Percentiles rank a stretch among this genome's conserved stretches.
These are phyloP conservation scores for Nothophaeocryptopus gaeumannii DNA, from an alignment of 2,329 filamentous ascomycete species.

Conservation along the genomic window DNA sequence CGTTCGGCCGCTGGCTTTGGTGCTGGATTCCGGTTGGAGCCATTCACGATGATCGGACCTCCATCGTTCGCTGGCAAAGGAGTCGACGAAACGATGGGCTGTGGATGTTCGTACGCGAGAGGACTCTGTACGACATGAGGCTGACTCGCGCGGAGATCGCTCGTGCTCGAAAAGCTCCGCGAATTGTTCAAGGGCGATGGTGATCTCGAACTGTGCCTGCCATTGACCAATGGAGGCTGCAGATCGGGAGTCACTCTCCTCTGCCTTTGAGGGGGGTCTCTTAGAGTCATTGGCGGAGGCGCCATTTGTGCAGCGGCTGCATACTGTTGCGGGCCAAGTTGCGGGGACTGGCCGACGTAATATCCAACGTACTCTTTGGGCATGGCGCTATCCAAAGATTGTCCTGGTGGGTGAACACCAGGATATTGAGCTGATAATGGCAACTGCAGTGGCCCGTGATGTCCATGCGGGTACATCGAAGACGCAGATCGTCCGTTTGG, in stretches of 20 bases:
- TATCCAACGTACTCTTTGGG: conserved; percentile 53
- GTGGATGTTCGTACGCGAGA: conserved; percentile 17
- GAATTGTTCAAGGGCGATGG: conserved; percentile 48
- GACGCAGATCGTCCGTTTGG: conserved; percentile 30
- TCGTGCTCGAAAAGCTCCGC: conserved; percentile 37
- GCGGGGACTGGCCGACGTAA: conserved; percentile 45
- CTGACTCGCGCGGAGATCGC: conserved; percentile 25
- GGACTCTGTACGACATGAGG: conserved; percentile 20
- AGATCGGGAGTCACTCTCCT: conserved; percentile 45
- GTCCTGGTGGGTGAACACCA: conserved; percentile 20
- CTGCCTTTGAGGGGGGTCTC: conserved; percentile 41
- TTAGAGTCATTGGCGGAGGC: conserved; percentile 36
- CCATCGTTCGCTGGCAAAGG: conserved; percentile 14
- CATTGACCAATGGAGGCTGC: conserved; percentile 33
- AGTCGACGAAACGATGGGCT: conserved; percentile 7
- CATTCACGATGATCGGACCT: conserved; percentile 44
- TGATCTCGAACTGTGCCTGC: conserved; percentile 38
- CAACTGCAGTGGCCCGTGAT: conserved; percentile 24
- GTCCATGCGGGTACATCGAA: conserved; percentile 19
- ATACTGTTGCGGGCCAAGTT: conserved; percentile 37
- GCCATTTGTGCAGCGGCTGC: conserved; percentile 31
- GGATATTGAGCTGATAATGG: conserved; percentile 22
- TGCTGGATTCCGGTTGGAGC: conserved; percentile 31
- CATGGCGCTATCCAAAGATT: conserved; percentile 34
- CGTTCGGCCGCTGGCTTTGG: conserved; percentile 12